Conservation (phyloP, 352 stramenopile species). For the Globisporangium radiosum region DNA sequence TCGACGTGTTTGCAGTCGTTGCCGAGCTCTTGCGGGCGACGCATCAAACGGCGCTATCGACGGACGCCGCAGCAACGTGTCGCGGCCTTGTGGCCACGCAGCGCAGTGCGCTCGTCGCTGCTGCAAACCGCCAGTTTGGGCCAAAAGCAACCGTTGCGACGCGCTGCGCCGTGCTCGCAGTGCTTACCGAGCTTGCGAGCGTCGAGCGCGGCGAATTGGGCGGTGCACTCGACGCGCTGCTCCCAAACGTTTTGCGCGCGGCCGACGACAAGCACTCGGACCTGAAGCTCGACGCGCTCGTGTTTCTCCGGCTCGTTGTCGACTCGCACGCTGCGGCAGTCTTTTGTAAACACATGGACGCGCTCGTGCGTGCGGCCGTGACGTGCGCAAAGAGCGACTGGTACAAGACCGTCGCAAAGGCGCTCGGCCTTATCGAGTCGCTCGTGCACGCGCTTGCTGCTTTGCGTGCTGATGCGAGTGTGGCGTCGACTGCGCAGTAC, state of each 20-base stretch:
- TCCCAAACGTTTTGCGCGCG: slow-evolving; percentile 81
- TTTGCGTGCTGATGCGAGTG: slow-evolving; percentile 12
- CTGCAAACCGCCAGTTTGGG: slow-evolving; percentile 78
- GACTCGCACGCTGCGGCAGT: slow-evolving; percentile 80
- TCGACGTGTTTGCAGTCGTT: slow-evolving; percentile 96
- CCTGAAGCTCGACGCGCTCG: slow-evolving; percentile 94
- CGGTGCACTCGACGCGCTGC: slow-evolving; percentile 59
- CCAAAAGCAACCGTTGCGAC: slow-evolving; percentile 71
- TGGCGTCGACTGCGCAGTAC: slow-evolving; percentile 33
- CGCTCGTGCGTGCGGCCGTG: slow-evolving; percentile 86
- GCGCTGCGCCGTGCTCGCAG: slow-evolving; percentile 73
- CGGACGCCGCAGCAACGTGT: slow-evolving; percentile 20
- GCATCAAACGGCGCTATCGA: slow-evolving; percentile 33
- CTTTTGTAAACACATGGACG: slow-evolving; percentile 74
- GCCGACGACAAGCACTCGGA: slow-evolving; percentile 90
- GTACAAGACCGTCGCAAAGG: slow-evolving; percentile 98
- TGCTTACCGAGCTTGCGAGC: slow-evolving; percentile 81
- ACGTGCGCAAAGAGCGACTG: slow-evolving; percentile 92
- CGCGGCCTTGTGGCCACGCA: slow-evolving; percentile 51
- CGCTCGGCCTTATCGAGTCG: slow-evolving; percentile 89
- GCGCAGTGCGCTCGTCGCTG: slow-evolving; percentile 62
- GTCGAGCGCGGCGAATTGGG: slow-evolving; percentile 70
- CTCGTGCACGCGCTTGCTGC: slow-evolving; percentile 79
- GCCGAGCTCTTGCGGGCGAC: slow-evolving; percentile 85
- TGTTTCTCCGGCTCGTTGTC: slow-evolving; percentile 91